A percentile compares a stretch with the other conserved stretches of the same genome.
phyloP scores from a whole-genome alignment of 345 rosid genomes.

The Lenwebbia sp. region DNA sequence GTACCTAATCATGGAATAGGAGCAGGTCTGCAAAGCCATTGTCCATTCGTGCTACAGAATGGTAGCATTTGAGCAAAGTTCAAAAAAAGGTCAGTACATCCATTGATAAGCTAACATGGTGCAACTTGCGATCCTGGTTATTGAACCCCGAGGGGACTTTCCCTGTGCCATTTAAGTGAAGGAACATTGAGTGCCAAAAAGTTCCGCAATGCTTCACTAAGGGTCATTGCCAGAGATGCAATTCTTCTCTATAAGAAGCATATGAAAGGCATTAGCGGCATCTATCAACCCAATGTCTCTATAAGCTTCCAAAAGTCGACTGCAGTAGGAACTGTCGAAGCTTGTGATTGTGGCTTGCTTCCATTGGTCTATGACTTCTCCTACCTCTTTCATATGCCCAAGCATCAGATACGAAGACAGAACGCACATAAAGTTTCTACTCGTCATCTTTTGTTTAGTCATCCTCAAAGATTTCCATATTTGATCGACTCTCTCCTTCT shows the following conservation, averaged over 20 bases:
- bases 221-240: constrained; percentile 10
- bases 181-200: not conserved
- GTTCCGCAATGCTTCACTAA: not conserved
- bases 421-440: constrained; percentile 67
- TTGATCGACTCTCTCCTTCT: constrained; percentile 67
- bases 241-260: constrained; percentile 37
- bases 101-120: not conserved
- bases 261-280: constrained; percentile 28
- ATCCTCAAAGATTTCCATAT: constrained; percentile 82
- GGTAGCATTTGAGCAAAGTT: not conserved
- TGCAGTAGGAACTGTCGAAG: constrained; percentile 47
- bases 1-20: not conserved
- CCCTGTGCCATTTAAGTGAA: not conserved
- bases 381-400: constrained; percentile 59
- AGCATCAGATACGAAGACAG: constrained; percentile 70
- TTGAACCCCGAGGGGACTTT: not conserved
- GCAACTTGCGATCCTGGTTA: not conserved
- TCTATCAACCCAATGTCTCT: constrained; percentile 38
- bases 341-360: constrained; percentile 50
- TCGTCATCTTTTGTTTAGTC: constrained; percentile 82
- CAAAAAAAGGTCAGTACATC: not conserved
- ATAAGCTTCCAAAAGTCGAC: constrained; percentile 45
- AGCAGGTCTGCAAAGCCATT: not conserved
- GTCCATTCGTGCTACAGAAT: not conserved
- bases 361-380: constrained; percentile 74